Conservation (phyloP, 1,284 basidiomycete genomes). For the Ganoderma lucidum region DNA sequence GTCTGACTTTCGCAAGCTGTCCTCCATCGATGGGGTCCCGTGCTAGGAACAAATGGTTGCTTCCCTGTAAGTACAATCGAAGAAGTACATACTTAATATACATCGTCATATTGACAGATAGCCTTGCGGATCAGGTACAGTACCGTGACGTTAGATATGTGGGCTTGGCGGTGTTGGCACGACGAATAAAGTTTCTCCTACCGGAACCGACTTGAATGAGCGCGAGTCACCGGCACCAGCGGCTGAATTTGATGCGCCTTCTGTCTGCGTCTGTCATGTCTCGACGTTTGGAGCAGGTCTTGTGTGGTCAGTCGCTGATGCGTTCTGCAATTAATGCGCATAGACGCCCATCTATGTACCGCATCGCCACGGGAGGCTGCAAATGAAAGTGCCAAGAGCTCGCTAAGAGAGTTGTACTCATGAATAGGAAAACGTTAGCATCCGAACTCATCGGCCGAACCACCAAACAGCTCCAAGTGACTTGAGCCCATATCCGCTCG, state of each 20-base stretch:
- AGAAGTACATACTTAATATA: background rate
- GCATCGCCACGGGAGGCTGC: too few relatives aligned
- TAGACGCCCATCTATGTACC: too few relatives aligned
- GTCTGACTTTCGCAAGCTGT: background rate
- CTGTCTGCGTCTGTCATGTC: background rate
- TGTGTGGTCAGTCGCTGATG: background rate
- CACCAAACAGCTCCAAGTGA: too few relatives aligned
- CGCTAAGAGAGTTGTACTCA: too few relatives aligned
- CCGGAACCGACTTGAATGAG: conserved; percentile 3
- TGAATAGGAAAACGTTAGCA: too few relatives aligned
- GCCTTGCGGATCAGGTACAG: conserved; percentile 1
- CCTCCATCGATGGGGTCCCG: background rate
- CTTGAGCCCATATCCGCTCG: too few relatives aligned
- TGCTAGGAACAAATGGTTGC: background rate
- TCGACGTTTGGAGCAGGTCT: background rate
- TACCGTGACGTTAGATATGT: background rate
- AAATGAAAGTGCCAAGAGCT: too few relatives aligned
- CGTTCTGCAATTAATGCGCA: too few relatives aligned
- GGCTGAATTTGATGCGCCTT: conserved; percentile 3
- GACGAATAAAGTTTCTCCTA: background rate
- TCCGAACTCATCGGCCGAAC: too few relatives aligned
- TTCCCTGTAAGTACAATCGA: background rate
- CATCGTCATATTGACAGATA: background rate
- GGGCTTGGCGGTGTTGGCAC: background rate
- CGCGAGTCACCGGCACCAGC: background rate